Base-by-base conservation (phyloP, 2,329 filamentous ascomycete genomes). In the Dothistroma pini region DNA sequence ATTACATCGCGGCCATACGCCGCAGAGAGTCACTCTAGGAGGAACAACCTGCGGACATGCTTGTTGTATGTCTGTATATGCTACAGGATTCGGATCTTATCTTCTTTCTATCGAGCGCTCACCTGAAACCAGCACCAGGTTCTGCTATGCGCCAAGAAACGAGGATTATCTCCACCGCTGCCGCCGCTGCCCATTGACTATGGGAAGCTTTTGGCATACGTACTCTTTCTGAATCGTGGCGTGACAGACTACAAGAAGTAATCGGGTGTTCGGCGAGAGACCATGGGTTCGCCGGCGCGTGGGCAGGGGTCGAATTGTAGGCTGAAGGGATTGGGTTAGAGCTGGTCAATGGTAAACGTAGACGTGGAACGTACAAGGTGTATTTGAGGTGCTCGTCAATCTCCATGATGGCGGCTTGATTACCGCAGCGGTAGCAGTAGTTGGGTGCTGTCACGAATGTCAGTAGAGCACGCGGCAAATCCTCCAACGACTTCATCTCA, bases 371-470 rank as follows among this genome's bases (percentile, higher is more conserved):
- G 78, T 85, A 97, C 93, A 99, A 97, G 74, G 95, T 97, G 80
- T 97, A 99, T 83, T 99, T 97, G 75, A 99, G 81, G 77, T 97
- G 93, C 80, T 99, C 95, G 69, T 97, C 95, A 77, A 99, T 99
- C 80, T 97, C 95, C 95, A 99, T 99, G 77, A 99, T 97, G n/a
- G 95, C 95, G 60, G 95, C 95, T 79, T 97, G 95, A 79, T 99
- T 99, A 75, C 95, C 95, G 75, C 95, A 99, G 77, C 95, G 87
- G 84, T 99, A 97, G 82, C 93, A 99, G 83, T 99, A 99, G 69
- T 84, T 83, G 44, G 80, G 80, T 68, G 80, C 80, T 83, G 63
- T 44, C n/a, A 31, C n/a, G 5, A 9, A 19, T 49, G 69, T 78
- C 58, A 78, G 74, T 63, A 53, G 16, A n/a, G 34, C 22, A 16